These are phyloP conservation scores for Penicillium psychrofluorescens DNA, from an alignment of 495 filamentous ascomycete genomes.

Conservation along the genomic window DNA sequence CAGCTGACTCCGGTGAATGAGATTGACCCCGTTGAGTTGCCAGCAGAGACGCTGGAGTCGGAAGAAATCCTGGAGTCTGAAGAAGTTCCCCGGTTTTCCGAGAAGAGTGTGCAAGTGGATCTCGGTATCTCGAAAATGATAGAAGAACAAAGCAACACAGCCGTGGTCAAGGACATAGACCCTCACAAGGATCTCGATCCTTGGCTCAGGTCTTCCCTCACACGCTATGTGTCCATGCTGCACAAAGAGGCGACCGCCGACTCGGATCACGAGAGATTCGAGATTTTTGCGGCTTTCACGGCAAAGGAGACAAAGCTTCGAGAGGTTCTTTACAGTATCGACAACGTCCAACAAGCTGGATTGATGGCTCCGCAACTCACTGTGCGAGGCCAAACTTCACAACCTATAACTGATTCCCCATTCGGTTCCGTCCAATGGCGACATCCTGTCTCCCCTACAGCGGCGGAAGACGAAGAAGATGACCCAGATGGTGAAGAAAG, in stretches of 20 bases:
- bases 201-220: constrained; percentile 46
- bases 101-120: too few species aligned
- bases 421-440: background rate
- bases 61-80: too few species aligned
- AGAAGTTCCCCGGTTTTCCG: too few species aligned
- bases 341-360: constrained; percentile 20
- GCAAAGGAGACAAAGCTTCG: constrained; percentile 45
- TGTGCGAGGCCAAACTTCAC: background rate
- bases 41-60: too few species aligned
- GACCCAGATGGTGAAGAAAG: constrained; percentile 11
- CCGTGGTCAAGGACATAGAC: constrained; percentile 17
- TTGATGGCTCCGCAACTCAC: constrained; percentile 4
- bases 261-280: constrained; percentile 42
- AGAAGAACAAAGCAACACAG: background rate
- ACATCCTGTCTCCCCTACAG: constrained; percentile 4
- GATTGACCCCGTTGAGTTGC: too few species aligned
- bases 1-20: too few species aligned
- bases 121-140: background rate
- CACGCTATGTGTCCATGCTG: constrained; percentile 45
- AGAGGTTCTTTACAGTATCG: constrained; percentile 45
- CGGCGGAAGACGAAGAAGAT: constrained; percentile 18
- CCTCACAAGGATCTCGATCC: constrained; percentile 45
- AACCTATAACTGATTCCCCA: too few species aligned
- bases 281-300: constrained; percentile 45
- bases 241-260: constrained; percentile 45